Base-by-base conservation (phyloP, 108 stramenopile species). In the Pseudonitzschia multistriata region DNA sequence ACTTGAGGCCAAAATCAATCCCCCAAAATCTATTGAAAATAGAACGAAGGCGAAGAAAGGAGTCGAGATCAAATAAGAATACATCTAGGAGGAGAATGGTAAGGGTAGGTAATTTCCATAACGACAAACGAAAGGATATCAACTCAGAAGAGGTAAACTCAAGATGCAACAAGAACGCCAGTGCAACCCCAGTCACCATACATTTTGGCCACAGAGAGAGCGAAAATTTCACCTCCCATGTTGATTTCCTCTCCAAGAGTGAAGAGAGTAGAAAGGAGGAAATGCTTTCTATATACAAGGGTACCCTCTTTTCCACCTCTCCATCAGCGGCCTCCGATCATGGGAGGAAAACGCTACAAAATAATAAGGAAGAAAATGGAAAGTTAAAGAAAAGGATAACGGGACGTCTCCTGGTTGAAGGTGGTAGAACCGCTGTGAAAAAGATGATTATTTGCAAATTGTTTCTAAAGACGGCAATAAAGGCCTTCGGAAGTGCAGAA, bases 291-390 rank as follows among this genome's bases (percentile, higher is more conserved):
- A 21, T 30, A 21, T n/a, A 30, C 4, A 55, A 22, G 14, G 54
- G 27, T 25, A 30, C 13, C 4, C 7, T 25, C 27, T 13, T 6
- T 27, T 14, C 27, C 4, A 21, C 54, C 29, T 30, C 54, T 27
- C 54, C 54, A 55, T 55, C 54, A 28, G 22, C 27, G 54, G 54
- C 54, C 27, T 55, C 54, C 14, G 54, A 55, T 55, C 24, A 55
- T 27, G 54, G 14, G 5, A 55, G 13, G 27, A 4, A n/a, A 27
- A 25, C 22, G 29, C 54, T 25, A 30, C 22, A 13, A 28, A 40
- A 0, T 25, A 25, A 5, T 7, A 64, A 45, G 63, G 47, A 64
- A 47, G 15, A 15, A 24, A 25, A 0, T 45, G 21, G 63, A 45
- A 47, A 29, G 21, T 27, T 47, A 36, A 22, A 27, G 4, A 64